Evolutionary conservation across 1,284 basidiomycete genomes (phyloP).

Genomic region (Trametes polyzona): DNA sequence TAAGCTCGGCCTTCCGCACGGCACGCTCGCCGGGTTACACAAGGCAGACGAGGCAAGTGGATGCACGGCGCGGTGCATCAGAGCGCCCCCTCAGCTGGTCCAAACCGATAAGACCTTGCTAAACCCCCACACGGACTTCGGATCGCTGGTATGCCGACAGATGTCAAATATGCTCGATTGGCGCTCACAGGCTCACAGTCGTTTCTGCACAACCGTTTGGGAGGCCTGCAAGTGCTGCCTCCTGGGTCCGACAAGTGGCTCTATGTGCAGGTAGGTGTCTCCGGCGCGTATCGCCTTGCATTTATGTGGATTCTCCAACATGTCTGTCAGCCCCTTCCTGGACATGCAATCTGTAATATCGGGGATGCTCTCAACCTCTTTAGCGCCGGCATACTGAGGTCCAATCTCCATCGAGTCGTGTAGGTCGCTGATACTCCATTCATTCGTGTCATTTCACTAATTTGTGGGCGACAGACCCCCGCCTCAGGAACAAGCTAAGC

Average conservation of each 20-base stretch:
- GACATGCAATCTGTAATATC: constrained; percentile 41
- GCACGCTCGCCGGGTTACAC: constrained; percentile 34
- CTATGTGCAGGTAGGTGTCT: constrained; percentile 56
- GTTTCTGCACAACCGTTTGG: constrained; percentile 71
- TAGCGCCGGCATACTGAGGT: constrained; percentile 43
- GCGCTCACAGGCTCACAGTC: constrained; percentile 42
- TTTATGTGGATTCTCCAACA: background rate
- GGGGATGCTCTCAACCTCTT: constrained; percentile 43
- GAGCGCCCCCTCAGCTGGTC: constrained; percentile 23
- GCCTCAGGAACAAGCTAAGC: constrained; percentile 36
- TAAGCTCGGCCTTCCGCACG: constrained; percentile 38
- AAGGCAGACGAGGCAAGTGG: constrained; percentile 32
- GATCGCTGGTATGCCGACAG: constrained; percentile 29
- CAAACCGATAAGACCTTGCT: constrained; percentile 27
- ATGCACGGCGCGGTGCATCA: constrained; percentile 41
- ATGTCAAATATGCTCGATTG: no score
- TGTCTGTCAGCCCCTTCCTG: constrained; percentile 32
- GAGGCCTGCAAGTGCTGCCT: constrained; percentile 71
- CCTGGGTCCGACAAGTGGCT: constrained; percentile 65
- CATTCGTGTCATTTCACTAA: background rate
- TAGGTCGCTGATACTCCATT: constrained; percentile 16
- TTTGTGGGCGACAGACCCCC: constrained; percentile 31
- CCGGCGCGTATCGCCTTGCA: no score
- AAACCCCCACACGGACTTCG: constrained; percentile 40
- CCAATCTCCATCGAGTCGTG: constrained; percentile 42